Evolutionary conservation across 2,329 filamentous ascomycete genomes (phyloP), one percentile per base, ranked within the genome.

Genomic region (Nigrograna mackinnonii): DNA sequence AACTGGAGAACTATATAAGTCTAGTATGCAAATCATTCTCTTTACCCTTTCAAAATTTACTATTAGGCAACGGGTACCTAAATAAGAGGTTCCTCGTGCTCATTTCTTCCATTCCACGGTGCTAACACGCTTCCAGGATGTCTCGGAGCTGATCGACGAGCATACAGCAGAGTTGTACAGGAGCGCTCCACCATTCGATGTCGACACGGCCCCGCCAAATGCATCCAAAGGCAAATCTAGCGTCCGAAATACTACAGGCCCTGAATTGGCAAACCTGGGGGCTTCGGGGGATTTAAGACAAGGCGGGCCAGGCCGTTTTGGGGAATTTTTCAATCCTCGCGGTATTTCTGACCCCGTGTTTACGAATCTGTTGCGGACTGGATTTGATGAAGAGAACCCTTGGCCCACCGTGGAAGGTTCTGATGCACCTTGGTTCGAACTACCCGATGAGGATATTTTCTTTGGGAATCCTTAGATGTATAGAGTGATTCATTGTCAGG

Each of bases 1-100:
- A 50, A 28, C 14, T 57, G 14, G 42, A 22, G 7, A 19, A 6
- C 19, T 9, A 36, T 18, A 21, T 19, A 36, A 7, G 7, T 16
- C 16, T 9, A 17, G 16, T 17, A 11, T 7, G 31, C 18, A 11
- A 11, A 7, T 17, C 31, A 33, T 7, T 33, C 18, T 16, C 18
- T 33, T 9, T 28, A 28, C 24, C 24, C n/a, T 28, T n/a, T n/a
- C n/a, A n/a, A 28, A 28, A 28, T 28, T 28, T 9, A 9, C n/a
- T 28, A 28, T n/a, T 28, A n/a, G 24, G 9, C 24, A 28, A 28
- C 24, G 9, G 24, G 9, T 28, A n/a, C n/a, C n/a, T 28, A 28
- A 28, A n/a, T 28, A 9, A 9, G 9, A 28, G 9, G n/a, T 28
- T 28, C 24, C n/a, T 9, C n/a, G 24, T 28, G n/a, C 24, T n/a